Evolutionary conservation across 805 yeast genomes (phyloP).

Genomic region (Martiniozyma abietophila): DNA sequence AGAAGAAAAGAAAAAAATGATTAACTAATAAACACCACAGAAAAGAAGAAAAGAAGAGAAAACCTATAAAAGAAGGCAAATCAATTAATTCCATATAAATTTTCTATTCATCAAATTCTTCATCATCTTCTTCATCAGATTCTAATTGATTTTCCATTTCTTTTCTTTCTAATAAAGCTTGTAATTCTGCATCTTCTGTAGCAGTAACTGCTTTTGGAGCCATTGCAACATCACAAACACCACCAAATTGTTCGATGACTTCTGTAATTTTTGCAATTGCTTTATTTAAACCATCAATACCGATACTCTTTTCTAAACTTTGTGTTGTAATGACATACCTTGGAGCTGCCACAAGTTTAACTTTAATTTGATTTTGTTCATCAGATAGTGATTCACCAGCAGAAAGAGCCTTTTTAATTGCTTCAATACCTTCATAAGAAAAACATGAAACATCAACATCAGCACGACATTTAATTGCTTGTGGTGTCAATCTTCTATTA

Average conservation of each 20-base stretch:
- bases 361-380: conserved; percentile 82
- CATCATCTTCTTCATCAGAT: conserved; percentile 54
- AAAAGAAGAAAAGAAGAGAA: no score
- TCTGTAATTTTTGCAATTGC: conserved; percentile 73
- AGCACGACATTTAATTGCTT: conserved; percentile 96
- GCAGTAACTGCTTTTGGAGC: conserved; percentile 99
- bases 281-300: conserved; percentile 65
- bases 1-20: no score
- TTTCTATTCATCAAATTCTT: conserved; percentile 16
- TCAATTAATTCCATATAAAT: background rate
- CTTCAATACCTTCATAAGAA: conserved; percentile 95
- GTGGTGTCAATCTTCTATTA: conserved; percentile 91
- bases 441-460: conserved; percentile 97
- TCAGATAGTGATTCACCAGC: conserved; percentile 81
- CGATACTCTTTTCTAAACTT: conserved; percentile 84
- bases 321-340: conserved; percentile 88
- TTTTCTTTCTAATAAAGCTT: conserved; percentile 87
- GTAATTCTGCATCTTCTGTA: conserved; percentile 95
- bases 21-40: no score
- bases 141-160: conserved; percentile 83
- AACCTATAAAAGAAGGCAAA: no score
- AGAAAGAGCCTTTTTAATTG: conserved; percentile 79
- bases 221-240: conserved; percentile 88
- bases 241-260: conserved; percentile 65
- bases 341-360: conserved; percentile 95